Percentiles rank a stretch among this genome's conserved stretches.
Evolutionary conservation across 768 basidiomycete species (phyloP).

Genomic region (Dacryopinax primogenitus): DNA sequence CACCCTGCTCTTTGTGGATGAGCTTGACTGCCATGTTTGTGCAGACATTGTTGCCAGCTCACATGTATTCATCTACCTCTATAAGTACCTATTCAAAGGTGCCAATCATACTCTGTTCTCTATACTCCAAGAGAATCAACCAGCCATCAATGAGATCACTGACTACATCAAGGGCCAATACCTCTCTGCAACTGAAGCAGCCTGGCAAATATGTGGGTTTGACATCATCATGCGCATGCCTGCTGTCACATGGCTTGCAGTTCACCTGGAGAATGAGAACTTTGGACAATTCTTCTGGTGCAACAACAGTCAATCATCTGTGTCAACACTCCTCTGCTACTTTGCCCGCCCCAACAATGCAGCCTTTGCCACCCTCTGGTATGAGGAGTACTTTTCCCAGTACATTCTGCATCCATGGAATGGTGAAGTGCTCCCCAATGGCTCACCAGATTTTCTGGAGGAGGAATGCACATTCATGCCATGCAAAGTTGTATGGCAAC

Average conservation of each 20-base stretch:
- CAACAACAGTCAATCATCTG: neutral
- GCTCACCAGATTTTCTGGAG: neutral
- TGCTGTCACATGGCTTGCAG: conserved; percentile 25
- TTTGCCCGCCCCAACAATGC: conserved; percentile 4
- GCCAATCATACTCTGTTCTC: conserved; percentile 9
- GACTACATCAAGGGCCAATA: conserved; percentile 29
- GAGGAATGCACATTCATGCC: neutral
- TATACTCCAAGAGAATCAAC: neutral
- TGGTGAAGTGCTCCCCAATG: neutral
- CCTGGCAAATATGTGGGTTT: conserved; percentile 30
- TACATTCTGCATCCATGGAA: neutral
- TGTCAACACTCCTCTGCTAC: conserved; percentile 5
- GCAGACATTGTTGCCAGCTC: too few relatives aligned
- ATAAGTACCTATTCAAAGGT: conserved; percentile 19
- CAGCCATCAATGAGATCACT: conserved; percentile 25
- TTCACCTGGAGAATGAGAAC: conserved; percentile 23
- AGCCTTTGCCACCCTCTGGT: neutral
- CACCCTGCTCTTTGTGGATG: neutral
- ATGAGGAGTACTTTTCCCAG: conserved; percentile 4
- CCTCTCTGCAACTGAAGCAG: conserved; percentile 28
- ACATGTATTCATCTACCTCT: conserved; percentile 17
- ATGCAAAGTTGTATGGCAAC: neutral
- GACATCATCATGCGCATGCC: conserved; percentile 28
- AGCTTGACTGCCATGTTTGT: neutral
- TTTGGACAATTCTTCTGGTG: neutral